phyloP scores from a whole-genome alignment of 129 eudicot species.

The Chrysanthemum makinoi region DNA sequence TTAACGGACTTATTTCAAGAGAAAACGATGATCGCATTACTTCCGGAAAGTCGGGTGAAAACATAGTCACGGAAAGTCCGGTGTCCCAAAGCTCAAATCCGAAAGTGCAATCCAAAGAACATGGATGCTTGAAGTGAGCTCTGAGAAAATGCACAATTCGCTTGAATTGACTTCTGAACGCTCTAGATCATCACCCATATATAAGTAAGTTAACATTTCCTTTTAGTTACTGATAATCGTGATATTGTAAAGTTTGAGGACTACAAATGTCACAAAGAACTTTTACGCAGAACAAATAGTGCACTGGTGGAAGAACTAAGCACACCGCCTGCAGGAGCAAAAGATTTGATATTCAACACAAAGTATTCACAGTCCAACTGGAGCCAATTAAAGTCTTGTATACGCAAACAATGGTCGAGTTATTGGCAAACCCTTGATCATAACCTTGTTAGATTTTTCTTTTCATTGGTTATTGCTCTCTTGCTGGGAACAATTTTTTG shows the following conservation, averaged over 20 bases:
- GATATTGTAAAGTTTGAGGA: neutral
- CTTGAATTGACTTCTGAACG: constrained; percentile 58
- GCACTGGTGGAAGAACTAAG: constrained; percentile 63
- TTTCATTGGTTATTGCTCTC: constrained; percentile 62
- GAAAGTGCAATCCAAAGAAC: constrained; percentile 66
- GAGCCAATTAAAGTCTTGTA: constrained; percentile 68
- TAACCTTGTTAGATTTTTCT: constrained; percentile 71
- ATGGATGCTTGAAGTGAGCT: constrained; percentile 84
- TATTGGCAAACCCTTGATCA: constrained; percentile 92
- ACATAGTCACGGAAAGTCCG: constrained; percentile 67
- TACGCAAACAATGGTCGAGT: constrained; percentile 87
- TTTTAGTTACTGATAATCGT: neutral
- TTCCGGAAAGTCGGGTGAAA: too few species aligned
- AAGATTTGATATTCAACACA: constrained; percentile 56
- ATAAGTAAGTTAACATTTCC: constrained; percentile 35
- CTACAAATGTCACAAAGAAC: neutral
- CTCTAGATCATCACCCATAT: constrained; percentile 45
- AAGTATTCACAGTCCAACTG: constrained; percentile 66
- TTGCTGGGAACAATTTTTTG: constrained; percentile 84
- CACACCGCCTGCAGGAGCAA: constrained; percentile 53
- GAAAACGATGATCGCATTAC: too few species aligned
- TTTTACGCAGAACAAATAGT: constrained; percentile 29
- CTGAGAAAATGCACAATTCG: constrained; percentile 41
- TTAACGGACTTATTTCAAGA: too few species aligned
- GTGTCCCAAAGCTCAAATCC: constrained; percentile 53